Conservation (phyloP, 257 asterid genomes). For the Solanum tarijense region DNA sequence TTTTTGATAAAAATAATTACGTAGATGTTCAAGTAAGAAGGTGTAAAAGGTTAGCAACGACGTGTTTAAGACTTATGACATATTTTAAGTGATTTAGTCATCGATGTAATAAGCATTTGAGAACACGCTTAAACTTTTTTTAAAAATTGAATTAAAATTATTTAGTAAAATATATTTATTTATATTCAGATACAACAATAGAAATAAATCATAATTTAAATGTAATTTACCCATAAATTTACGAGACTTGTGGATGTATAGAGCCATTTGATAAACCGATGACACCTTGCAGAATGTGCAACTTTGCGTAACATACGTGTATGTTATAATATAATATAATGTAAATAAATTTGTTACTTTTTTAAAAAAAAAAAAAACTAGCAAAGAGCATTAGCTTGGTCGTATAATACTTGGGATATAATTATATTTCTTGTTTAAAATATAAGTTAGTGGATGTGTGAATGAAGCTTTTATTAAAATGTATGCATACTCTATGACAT, state of each 20-base stretch:
- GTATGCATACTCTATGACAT: not conserved
- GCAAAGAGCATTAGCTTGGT: not conserved
- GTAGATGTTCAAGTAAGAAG: not conserved
- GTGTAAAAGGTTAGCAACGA: not conserved
- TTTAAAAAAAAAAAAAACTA: not conserved
- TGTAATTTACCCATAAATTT: not conserved
- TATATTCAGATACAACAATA: not conserved
- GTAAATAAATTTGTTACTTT: not conserved
- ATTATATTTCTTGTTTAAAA: too few relatives aligned
- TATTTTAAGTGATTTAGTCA: not conserved
- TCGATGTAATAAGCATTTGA: not conserved
- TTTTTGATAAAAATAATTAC: too few relatives aligned
- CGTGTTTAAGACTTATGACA: not conserved
- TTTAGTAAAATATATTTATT: too few relatives aligned
- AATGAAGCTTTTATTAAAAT: not conserved
- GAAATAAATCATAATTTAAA: too few relatives aligned
- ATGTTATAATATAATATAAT: too few relatives aligned
- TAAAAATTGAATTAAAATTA: too few relatives aligned
- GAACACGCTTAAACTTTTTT: too few relatives aligned
- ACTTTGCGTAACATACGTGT: not conserved
- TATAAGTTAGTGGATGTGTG: not conserved
- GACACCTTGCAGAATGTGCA: not conserved
- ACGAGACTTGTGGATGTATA: not conserved
- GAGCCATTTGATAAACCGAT: not conserved
- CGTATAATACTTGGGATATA: not conserved